Percentiles rank a stretch among this genome's conserved stretches.
These are phyloP conservation scores for Apophysomyces variabilis DNA, from an alignment of 371 early-diverging fungal species.

Conservation along the genomic window DNA sequence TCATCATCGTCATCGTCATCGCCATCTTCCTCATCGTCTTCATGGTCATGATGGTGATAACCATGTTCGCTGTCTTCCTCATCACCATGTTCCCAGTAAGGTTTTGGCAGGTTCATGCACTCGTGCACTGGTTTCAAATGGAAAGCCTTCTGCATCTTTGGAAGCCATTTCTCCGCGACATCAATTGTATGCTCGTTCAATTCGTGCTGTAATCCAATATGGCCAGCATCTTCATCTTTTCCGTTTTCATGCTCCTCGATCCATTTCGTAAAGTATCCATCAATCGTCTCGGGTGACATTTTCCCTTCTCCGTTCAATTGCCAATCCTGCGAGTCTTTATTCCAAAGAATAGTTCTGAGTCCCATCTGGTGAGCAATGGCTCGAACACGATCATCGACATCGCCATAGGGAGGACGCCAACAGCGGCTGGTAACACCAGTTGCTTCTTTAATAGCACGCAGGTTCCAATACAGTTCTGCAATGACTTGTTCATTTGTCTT, in stretches of 20 bases:
- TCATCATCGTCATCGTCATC: constrained; percentile 7
- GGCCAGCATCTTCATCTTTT: constrained; percentile 38
- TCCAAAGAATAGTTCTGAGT: constrained; percentile 41
- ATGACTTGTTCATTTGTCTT: constrained; percentile 52
- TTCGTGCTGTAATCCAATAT: constrained; percentile 58
- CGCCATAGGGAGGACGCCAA: constrained; percentile 57
- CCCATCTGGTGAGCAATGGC: constrained; percentile 46
- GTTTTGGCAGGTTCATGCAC: constrained; percentile 43
- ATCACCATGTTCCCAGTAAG: constrained; percentile 49
- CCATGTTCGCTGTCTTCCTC: constrained; percentile 8
- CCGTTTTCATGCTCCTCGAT: constrained; percentile 31
- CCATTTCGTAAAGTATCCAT: constrained; percentile 48
- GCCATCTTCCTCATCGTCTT: background rate
- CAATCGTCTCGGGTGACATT: constrained; percentile 26
- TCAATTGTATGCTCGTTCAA: constrained; percentile 45
- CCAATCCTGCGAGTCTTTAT: constrained; percentile 40
- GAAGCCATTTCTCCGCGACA: constrained; percentile 52
- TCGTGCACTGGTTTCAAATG: constrained; percentile 48
- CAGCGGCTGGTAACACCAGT: constrained; percentile 51
- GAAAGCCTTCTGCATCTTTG: constrained; percentile 40
- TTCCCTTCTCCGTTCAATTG: constrained; percentile 32
- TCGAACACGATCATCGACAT: constrained; percentile 55
- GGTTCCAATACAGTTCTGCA: constrained; percentile 56
- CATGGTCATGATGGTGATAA: background rate
- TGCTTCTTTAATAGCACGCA: constrained; percentile 49